Conservation (phyloP, 495 filamentous ascomycete species). For the Margaritispora aquatica region DNA sequence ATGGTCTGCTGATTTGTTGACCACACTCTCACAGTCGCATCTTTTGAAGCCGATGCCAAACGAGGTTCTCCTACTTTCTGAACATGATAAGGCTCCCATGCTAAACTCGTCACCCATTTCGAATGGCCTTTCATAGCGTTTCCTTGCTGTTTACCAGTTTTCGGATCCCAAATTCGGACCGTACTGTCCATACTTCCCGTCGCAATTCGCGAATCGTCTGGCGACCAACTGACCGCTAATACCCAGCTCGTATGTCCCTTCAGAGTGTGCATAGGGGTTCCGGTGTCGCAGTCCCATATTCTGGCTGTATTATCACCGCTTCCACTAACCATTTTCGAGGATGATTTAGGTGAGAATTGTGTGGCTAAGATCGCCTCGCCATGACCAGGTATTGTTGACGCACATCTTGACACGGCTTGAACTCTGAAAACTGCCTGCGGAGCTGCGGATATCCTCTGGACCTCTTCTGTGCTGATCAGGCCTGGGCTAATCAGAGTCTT, state of each 20-base stretch:
- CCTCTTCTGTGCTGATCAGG: constrained; percentile 63
- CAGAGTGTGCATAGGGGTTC: constrained; percentile 80
- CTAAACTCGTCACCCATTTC: constrained; percentile 82
- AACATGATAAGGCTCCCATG: constrained; percentile 93
- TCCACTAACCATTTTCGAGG: constrained; percentile 78
- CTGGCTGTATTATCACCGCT: constrained; percentile 89
- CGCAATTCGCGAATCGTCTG: constrained; percentile 73
- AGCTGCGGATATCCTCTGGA: constrained; percentile 59
- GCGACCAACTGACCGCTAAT: constrained; percentile 78
- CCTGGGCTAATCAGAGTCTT: constrained; percentile 60
- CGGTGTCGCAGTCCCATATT: constrained; percentile 94
- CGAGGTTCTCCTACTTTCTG: constrained; percentile 68
- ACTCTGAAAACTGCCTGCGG: constrained; percentile 95
- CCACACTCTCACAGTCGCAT: constrained; percentile 87
- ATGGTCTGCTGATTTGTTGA: constrained; percentile 69
- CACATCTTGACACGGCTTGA: constrained; percentile 83
- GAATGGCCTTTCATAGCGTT: constrained; percentile 79
- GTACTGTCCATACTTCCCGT: constrained; percentile 94
- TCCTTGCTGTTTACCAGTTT: constrained; percentile 71
- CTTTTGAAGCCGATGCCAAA: constrained; percentile 84
- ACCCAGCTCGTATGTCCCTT: constrained; percentile 96
- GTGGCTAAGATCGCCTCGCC: constrained; percentile 86
- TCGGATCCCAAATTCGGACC: constrained; percentile 83
- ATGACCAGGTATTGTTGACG: constrained; percentile 83
- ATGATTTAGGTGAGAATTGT: constrained; percentile 78